Base-by-base conservation (phyloP, 2,329 filamentous ascomycete genomes). In the Paecilomyces formosus region DNA sequence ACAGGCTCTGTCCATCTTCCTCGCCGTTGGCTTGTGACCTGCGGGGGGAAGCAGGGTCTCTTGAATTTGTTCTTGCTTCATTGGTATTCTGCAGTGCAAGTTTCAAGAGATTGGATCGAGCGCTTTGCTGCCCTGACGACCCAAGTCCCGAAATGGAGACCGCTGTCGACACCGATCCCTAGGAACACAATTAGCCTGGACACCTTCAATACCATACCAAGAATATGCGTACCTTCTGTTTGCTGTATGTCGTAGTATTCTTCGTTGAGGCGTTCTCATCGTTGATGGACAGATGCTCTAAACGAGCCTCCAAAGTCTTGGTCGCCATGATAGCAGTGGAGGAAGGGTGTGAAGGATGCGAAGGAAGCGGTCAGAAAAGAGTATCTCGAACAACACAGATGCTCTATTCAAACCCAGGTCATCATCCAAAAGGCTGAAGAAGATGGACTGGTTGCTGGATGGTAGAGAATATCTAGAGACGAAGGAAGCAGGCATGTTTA, bases 251-350 rank as follows among this genome's bases (percentile, higher is more conserved):
- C 62, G 81, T 81, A 58, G 76, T 76, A 62, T 77, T 79, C 62
- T 84, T 81, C 57, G 77, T 77, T 31, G 79, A 76, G 60, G 90
- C 88, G 70, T 93, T 95, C 76, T 96, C 92, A 70, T 97, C 92
- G 67, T 89, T 88, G 62, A 97, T 90, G 21, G 89, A 88, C 78
- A 97, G 85, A 75, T 87, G 88, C 85, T 96, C 92, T 70, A 97
- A 90, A 68, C 90, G 89, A 76, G 89, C 81, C 78, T 97, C 93
- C 53, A 97, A 81, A 55, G 85, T 86, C 66, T 89, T 85, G 60
- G 89, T 84, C 63, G 92, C 85, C 89, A 93, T 83, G 51, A 54
- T 86, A 35, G 54, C 58, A 55, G 59, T 18, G 58, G 39, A 26
- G 24, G 24, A 26, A 26, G 39, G 8, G 8, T 18, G 8, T 6